Conservation (phyloP, 208 protist species). For the Herpetomonas muscarum region DNA sequence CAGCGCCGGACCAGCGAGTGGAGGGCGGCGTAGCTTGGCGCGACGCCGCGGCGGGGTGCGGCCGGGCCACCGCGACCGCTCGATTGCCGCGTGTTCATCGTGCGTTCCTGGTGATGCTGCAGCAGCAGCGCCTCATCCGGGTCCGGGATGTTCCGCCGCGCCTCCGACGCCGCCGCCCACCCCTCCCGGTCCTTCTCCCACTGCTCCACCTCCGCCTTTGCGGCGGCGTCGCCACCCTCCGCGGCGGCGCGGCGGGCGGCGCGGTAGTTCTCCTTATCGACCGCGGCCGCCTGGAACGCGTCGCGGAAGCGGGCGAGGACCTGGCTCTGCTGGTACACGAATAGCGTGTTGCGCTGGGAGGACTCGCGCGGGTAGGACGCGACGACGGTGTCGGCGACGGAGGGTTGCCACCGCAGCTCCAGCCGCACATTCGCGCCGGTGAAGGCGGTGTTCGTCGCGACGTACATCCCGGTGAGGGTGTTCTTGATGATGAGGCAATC, state of each 20-base stretch:
- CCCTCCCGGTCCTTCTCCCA: conserved; percentile 9
- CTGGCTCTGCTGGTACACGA: conserved; percentile 41
- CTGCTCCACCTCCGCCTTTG: conserved; percentile 7
- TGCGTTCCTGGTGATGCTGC: no score
- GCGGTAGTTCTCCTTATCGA: conserved; percentile 11
- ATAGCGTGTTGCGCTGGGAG: conserved; percentile 32
- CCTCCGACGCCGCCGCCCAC: conserved; percentile 8
- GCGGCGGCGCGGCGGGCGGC: conserved; percentile 9
- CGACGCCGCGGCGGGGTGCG: neutral
- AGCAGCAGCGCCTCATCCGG: conserved; percentile 20
- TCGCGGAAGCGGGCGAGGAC: conserved; percentile 48
- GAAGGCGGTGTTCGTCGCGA: conserved; percentile 30
- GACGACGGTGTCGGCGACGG: conserved; percentile 43
- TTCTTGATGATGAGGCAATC: conserved; percentile 61
- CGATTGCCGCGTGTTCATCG: no score
- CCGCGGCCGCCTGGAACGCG: conserved; percentile 47
- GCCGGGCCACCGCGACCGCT: neutral
- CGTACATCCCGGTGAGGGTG: conserved; percentile 61
- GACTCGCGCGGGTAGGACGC: conserved; percentile 17
- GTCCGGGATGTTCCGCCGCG: conserved; percentile 17
- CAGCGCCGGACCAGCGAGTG: conserved; percentile 35
- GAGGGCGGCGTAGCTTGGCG: conserved; percentile 21
- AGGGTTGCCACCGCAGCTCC: conserved; percentile 52
- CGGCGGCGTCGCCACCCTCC: conserved; percentile 12
- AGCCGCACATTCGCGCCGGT: conserved; percentile 32